Conservation (phyloP, 805 yeast species). For the Saccharomyces jurei region DNA sequence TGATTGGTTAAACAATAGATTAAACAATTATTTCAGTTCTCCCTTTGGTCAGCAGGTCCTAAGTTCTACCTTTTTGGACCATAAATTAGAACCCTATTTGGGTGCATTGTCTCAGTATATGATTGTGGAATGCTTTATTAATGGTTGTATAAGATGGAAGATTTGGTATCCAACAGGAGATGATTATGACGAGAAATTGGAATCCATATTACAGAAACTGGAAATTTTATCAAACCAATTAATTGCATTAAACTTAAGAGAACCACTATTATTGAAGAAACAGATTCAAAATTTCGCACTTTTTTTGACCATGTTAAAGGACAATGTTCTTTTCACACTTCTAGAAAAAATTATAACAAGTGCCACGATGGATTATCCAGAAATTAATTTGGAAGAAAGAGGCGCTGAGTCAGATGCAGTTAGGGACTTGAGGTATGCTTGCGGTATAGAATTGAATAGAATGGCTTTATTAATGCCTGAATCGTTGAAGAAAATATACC, state of each 20-base stretch:
- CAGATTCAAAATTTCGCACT: slow-evolving; percentile 89
- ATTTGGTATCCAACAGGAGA: slow-evolving; percentile 57
- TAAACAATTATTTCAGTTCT: slow-evolving; percentile 66
- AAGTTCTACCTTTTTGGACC: slow-evolving; percentile 43
- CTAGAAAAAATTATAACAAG: slow-evolving; percentile 79
- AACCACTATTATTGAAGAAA: slow-evolving; percentile 74
- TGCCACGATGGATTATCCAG: slow-evolving; percentile 75
- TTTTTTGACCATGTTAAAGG: slow-evolving; percentile 83
- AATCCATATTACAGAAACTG: slow-evolving; percentile 45
- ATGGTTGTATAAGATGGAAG: slow-evolving; percentile 93
- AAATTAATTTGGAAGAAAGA: slow-evolving; percentile 37
- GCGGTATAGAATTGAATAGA: slow-evolving; percentile 91
- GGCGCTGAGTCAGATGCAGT: slow-evolving; percentile 74
- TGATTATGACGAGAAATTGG: slow-evolving; percentile 43
- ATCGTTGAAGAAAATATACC: slow-evolving; percentile 68
- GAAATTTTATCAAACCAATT: slow-evolving; percentile 69
- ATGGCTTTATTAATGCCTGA: slow-evolving; percentile 94
- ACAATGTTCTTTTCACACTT: slow-evolving; percentile 72
- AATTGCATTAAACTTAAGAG: slow-evolving; percentile 64
- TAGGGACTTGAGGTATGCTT: slow-evolving; percentile 79
- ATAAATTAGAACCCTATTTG: slow-evolving; percentile 59
- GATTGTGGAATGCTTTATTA: slow-evolving; percentile 79
- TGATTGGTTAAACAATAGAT: slow-evolving; percentile 68
- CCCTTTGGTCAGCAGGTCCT: slow-evolving; percentile 59
- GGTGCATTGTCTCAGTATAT: slow-evolving; percentile 76